These are phyloP conservation scores for Xenoacremonium recifei DNA, from an alignment of 2,329 filamentous ascomycete genomes.

Conservation along the genomic window DNA sequence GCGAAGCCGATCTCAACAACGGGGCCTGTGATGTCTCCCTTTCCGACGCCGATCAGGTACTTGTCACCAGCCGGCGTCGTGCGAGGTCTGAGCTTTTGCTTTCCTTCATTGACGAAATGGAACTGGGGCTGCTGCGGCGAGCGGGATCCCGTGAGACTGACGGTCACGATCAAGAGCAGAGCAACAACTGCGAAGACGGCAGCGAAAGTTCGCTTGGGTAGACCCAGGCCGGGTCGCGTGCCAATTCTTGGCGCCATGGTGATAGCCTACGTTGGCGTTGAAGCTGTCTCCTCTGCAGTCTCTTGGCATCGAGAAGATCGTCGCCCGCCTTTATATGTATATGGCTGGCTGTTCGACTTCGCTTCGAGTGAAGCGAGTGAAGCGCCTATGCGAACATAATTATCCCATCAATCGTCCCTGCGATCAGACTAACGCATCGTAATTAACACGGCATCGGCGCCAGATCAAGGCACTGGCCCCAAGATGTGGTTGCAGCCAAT, in stretches of 20 bases:
- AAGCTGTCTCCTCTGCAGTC: not conserved
- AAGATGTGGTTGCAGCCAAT: too few species aligned
- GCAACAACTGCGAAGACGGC: not conserved
- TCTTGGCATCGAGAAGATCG: not conserved
- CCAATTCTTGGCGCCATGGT: not conserved
- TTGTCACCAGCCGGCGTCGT: constrained; percentile 22
- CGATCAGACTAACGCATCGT: not conserved
- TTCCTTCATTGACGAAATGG: not conserved
- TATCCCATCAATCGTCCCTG: too few species aligned
- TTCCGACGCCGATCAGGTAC: constrained; percentile 56
- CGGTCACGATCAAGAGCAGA: not conserved
- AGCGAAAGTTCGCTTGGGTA: not conserved
- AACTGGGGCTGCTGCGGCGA: not conserved
- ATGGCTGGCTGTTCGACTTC: too few species aligned
- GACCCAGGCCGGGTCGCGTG: not conserved
- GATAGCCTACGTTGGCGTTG: not conserved
- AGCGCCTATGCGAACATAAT: too few species aligned
- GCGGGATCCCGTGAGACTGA: not conserved
- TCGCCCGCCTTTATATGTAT: not conserved
- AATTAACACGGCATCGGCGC: not conserved
- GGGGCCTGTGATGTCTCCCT: constrained; percentile 64
- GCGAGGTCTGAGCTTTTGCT: not conserved
- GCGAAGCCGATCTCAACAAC: constrained; percentile 90
- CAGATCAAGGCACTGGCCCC: too few species aligned
- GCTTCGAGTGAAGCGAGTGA: too few species aligned